A percentile compares a stretch with the other conserved stretches of the same genome.
Conservation (phyloP, 1,139 yeast species). For the Pichiaceae sp. region DNA sequence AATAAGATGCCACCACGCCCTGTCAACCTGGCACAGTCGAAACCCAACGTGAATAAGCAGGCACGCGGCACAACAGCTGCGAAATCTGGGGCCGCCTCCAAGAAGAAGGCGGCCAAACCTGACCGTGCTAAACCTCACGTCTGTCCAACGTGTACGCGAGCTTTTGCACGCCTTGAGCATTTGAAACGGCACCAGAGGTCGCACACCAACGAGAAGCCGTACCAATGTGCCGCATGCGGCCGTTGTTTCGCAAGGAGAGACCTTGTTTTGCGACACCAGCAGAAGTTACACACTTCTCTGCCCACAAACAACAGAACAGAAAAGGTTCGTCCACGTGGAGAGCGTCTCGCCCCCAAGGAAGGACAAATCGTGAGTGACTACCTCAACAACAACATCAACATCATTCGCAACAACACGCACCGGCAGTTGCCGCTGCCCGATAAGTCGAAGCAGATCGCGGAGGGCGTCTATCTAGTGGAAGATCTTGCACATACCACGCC, state of each 20-base stretch:
- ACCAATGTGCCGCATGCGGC: conserved; percentile 94
- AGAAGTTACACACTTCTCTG: conserved; percentile 71
- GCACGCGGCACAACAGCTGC: no score
- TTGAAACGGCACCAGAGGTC: conserved; percentile 89
- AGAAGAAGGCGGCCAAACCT: no score
- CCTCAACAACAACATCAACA: conserved; percentile 26
- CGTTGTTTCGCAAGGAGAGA: conserved; percentile 92
- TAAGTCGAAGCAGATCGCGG: conserved; percentile 1
- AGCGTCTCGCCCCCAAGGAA: conserved; percentile 25
- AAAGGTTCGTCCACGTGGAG: conserved; percentile 18
- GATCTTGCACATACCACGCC: background rate
- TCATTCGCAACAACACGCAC: conserved; percentile 27
- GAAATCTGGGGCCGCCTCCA: no score
- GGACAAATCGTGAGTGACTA: conserved; percentile 25
- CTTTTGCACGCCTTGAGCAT: conserved; percentile 93
- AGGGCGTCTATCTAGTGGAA: conserved; percentile 2
- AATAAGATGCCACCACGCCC: no score
- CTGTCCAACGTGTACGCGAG: conserved; percentile 87
- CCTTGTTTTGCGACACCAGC: conserved; percentile 85
- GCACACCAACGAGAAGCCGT: conserved; percentile 95
- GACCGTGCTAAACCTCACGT: conserved; percentile 81
- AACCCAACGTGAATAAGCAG: no score
- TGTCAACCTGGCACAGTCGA: no score
- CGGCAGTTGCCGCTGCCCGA: conserved; percentile 23
- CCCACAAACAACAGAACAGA: conserved; percentile 25